Conservation (phyloP, 192 early-diverging fungal genomes). For the Coemansia sp. region DNA sequence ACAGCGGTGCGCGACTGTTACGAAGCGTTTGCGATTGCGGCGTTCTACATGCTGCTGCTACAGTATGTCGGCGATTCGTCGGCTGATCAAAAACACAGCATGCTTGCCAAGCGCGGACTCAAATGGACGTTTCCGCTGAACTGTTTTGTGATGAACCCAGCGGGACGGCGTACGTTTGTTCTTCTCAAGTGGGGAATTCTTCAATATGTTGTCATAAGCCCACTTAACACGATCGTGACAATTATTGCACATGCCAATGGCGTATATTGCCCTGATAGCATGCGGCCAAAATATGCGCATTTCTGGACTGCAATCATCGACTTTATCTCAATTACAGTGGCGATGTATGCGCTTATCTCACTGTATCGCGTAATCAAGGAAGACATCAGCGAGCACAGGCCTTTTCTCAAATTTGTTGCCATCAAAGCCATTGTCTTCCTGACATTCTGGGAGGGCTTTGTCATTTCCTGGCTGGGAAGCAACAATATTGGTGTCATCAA, state of each 20-base stretch:
- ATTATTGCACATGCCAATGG: constrained; percentile 62
- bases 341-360: constrained; percentile 68
- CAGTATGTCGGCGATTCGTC: constrained; percentile 64
- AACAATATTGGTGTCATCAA: constrained; percentile 54
- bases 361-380: constrained; percentile 64
- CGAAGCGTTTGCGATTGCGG: constrained; percentile 70
- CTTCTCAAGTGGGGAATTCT: constrained; percentile 65
- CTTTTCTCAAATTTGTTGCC: constrained; percentile 50
- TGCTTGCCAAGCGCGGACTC: constrained; percentile 36
- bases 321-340: constrained; percentile 63
- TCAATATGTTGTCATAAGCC: constrained; percentile 70
- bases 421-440: constrained; percentile 63
- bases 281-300: constrained; percentile 62
- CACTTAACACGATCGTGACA: constrained; percentile 59
- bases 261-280: constrained; percentile 64
- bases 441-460: constrained; percentile 63
- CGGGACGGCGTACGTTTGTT: constrained; percentile 54
- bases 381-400: constrained; percentile 56
- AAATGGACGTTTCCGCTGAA: constrained; percentile 66
- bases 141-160: constrained; percentile 62
- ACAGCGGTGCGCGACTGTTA: constrained; percentile 71
- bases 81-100: constrained; percentile 49
- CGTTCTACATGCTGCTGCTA: constrained; percentile 71
- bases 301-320: constrained; percentile 64
- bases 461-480: constrained; percentile 58